Evolutionary conservation across 495 filamentous ascomycete genomes (phyloP), one percentile per base, ranked within the genome.

Genomic region (Trichoderma erinaceum): DNA sequence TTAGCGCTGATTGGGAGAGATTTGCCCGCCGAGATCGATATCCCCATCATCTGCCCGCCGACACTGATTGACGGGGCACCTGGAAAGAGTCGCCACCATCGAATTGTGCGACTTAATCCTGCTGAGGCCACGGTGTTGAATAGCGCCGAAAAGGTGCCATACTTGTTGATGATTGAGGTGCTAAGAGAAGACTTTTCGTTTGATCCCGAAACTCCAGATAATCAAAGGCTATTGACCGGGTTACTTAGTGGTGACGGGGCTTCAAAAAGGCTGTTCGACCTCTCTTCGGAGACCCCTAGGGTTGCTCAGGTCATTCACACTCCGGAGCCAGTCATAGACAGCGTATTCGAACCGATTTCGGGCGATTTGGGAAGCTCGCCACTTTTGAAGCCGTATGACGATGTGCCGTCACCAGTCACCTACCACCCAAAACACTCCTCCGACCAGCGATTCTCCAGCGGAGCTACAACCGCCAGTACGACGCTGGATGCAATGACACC

Each of bases 41-140:
- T 92, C 65, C 89, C 89, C 1, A 81, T 90, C 2, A 87, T 92
- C 64, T 91, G 87, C 71, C 90, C 89, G 18, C 85, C 89, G 6
- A 85, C 83, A 1, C 76, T 91, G 29, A 82, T 86, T 16, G 86
- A 88, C 76, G 88, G 87, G 15, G 81, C 82, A 5, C 84, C 88
- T 6, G 80, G 84, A 12, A 84, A 83, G 68, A 91, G 88, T 67
- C 81, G 82, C 41, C 90, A 92, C 70, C 89, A 92, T 74, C 85
- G 89, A 38, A 87, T 92, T 46, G 90, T 92, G 27, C 83, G 89
- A 44, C 78, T 92, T 41, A 92, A 91, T 73, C 89, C 89, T 44
- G 89, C 90, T 12, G 89, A 92, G 76, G 87, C 89, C 18, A 91
- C 89, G 4, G 90, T 91, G 46, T 72, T 92, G 64, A 92, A 92